Conservation (phyloP, 1,139 yeast genomes). For the Geotrichum histeridarum region DNA sequence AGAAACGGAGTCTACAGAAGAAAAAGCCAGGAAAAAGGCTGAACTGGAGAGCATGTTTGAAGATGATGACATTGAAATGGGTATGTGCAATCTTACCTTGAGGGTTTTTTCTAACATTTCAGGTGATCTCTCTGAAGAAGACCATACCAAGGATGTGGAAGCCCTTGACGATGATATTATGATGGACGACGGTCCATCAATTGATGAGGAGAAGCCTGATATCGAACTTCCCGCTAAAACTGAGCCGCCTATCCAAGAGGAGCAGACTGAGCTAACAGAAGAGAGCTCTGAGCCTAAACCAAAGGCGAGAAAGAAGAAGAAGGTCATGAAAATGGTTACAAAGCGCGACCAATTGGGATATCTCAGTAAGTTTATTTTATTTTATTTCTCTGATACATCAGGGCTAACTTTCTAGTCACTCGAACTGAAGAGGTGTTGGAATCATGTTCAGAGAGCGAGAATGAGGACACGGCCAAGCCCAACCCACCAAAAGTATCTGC, state of each 20-base stretch:
- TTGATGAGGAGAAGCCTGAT: neutral
- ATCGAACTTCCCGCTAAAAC: too few species aligned
- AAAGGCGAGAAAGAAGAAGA: conserved; percentile 10
- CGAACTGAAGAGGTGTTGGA: conserved; percentile 18
- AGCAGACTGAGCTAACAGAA: neutral
- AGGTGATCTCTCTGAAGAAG: conserved; percentile 6
- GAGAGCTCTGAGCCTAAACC: neutral
- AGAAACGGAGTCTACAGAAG: neutral
- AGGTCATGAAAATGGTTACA: conserved; percentile 15
- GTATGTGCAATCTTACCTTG: conserved; percentile 1
- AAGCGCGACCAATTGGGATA: conserved; percentile 17
- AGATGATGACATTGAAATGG: conserved; percentile 17
- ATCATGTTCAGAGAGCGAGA: conserved; percentile 17
- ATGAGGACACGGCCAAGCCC: conserved; percentile 1
- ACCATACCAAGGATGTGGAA: conserved; percentile 13
- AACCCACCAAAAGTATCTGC: neutral
- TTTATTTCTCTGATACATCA: neutral
- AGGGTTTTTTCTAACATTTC: neutral
- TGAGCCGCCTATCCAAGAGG: neutral
- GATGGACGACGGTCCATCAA: conserved; percentile 9
- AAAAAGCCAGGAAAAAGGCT: conserved; percentile 8
- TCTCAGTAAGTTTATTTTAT: conserved; percentile 8
- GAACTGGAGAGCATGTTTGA: conserved; percentile 18
- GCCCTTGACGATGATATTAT: conserved; percentile 4
- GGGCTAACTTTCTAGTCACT: conserved; percentile 8